Evolutionary conservation across 148 eudicot species (phyloP).

Genomic region (Salicornia ramosissima): DNA sequence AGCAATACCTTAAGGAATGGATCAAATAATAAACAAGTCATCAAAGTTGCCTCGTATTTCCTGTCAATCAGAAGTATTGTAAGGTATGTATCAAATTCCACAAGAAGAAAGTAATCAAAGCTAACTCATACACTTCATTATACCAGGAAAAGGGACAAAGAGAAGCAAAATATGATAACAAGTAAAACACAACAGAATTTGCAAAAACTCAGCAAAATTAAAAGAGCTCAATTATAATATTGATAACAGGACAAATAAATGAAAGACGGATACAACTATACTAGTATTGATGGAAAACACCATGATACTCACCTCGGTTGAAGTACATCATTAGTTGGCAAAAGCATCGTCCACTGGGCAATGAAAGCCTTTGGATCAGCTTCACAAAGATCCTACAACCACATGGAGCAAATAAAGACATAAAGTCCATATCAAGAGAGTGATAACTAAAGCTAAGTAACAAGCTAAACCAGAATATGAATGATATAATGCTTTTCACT

Average conservation of each 20-base stretch:
- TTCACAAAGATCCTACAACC: slow-evolving; percentile 82
- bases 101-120: slow-evolving; percentile 7
- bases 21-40: slow-evolving; percentile 89
- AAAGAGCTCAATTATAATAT: background rate
- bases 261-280: slow-evolving; percentile 2
- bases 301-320: slow-evolving; percentile 59
- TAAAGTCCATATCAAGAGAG: slow-evolving; percentile 1
- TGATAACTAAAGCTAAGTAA: background rate
- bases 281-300: background rate
- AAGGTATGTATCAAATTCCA: background rate
- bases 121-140: background rate
- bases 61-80: slow-evolving; percentile 33
- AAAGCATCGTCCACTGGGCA: slow-evolving; percentile 90
- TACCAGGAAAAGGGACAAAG: background rate
- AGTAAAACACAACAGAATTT: background rate
- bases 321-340: slow-evolving; percentile 84
- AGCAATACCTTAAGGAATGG: slow-evolving; percentile 65
- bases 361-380: slow-evolving; percentile 84
- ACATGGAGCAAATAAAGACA: slow-evolving; percentile 5
- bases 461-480: slow-evolving; percentile 8
- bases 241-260: background rate
- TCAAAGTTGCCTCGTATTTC: slow-evolving; percentile 74
- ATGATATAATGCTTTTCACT: background rate
- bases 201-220: background rate
- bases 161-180: background rate